A percentile compares a stretch with the other conserved stretches of the same genome.
phyloP scores from a whole-genome alignment of 1,139 yeast species.

The Candida glucosophila region DNA sequence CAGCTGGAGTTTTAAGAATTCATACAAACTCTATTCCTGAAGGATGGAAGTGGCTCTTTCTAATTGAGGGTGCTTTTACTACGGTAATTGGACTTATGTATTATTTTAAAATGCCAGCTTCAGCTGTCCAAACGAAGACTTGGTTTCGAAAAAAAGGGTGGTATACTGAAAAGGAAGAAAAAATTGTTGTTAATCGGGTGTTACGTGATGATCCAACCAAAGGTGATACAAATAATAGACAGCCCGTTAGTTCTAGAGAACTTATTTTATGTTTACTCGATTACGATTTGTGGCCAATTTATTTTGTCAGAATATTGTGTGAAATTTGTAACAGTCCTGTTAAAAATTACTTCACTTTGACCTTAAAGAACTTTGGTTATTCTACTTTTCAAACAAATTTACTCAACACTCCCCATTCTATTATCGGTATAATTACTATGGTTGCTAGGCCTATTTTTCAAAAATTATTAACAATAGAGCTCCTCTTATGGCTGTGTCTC shows the following conservation, averaged over 20 bases:
- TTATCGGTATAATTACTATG: conserved; percentile 29
- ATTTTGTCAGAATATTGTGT: conserved; percentile 34
- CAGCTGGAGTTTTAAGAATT: conserved; percentile 8
- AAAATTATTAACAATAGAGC: conserved; percentile 31
- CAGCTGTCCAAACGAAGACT: conserved; percentile 20
- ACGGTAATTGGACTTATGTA: conserved; percentile 19
- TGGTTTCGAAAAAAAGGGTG: conserved; percentile 24
- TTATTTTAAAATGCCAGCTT: conserved; percentile 26
- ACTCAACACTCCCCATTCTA: conserved; percentile 34
- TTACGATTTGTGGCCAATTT: conserved; percentile 46
- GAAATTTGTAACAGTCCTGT: conserved; percentile 35
- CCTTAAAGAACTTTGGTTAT: conserved; percentile 41
- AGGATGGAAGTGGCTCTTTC: conserved; percentile 30
- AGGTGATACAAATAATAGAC: conserved; percentile 20
- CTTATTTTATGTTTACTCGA: conserved; percentile 22
- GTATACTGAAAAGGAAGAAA: conserved; percentile 29
- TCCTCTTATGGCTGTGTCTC: conserved; percentile 22
- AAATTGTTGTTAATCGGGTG: conserved; percentile 19
- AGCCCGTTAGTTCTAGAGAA: conserved; percentile 15
- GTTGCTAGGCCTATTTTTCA: conserved; percentile 29
- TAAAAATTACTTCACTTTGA: conserved; percentile 36
- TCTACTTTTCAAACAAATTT: conserved; percentile 39
- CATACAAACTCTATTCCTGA: conserved; percentile 4
- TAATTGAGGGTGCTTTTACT: conserved; percentile 26
- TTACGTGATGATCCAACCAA: conserved; percentile 25